These are phyloP conservation scores for Erigeron philadelphicus DNA, from an alignment of 140 eudicot species.

Conservation along the genomic window DNA sequence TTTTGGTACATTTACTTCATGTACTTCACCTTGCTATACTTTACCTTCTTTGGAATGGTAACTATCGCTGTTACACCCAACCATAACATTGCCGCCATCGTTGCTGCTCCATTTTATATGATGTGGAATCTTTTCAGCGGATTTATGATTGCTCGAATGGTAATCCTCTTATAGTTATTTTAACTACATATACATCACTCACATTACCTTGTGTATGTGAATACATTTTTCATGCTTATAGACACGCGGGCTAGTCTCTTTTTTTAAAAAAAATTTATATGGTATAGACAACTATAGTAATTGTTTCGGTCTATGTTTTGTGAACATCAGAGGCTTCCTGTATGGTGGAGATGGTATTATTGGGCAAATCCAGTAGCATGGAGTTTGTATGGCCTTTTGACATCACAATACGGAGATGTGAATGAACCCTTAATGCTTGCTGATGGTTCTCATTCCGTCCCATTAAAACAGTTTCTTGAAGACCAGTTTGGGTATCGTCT, in stretches of 20 bases:
- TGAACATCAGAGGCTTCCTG: constrained; percentile 59
- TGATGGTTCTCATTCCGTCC: constrained; percentile 48
- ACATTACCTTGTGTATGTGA: background rate
- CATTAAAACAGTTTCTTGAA: constrained; percentile 47
- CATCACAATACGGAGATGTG: constrained; percentile 75
- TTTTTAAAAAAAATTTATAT: too few relatives aligned
- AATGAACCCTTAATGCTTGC: constrained; percentile 53
- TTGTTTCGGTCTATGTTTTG: background rate
- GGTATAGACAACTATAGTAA: too few relatives aligned
- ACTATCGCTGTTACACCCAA: constrained; percentile 77
- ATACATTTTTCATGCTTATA: background rate
- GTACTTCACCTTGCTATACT: constrained; percentile 76
- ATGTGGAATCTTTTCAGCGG: constrained; percentile 95
- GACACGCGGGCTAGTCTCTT: too few relatives aligned
- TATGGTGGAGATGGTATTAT: constrained; percentile 97
- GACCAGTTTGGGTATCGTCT: constrained; percentile 69
- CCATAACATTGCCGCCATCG: constrained; percentile 74
- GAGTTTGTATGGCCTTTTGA: constrained; percentile 82
- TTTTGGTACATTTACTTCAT: constrained; percentile 75
- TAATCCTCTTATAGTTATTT: constrained; percentile 16
- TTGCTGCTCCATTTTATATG: constrained; percentile 88
- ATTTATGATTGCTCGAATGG: constrained; percentile 74
- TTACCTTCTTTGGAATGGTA: constrained; percentile 93
- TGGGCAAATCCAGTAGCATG: constrained; percentile 95
- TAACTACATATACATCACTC: too few relatives aligned